These are phyloP conservation scores for Colletotrichum eremochloae DNA, from an alignment of 2,329 filamentous ascomycete species.

Conservation along the genomic window DNA sequence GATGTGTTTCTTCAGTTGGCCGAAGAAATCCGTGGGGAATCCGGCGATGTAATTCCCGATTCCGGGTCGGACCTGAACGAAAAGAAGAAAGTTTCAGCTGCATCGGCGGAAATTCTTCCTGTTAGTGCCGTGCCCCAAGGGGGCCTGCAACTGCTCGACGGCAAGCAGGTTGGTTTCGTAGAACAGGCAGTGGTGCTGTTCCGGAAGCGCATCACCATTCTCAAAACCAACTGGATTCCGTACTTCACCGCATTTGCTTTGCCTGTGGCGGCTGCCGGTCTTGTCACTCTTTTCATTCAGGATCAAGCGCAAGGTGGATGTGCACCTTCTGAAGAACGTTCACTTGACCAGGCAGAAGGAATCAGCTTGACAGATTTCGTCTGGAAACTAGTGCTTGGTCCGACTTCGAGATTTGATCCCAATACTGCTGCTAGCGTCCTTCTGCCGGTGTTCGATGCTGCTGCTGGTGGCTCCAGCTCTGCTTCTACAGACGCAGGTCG, in stretches of 20 bases:
- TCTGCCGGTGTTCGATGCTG: conserved; percentile 54
- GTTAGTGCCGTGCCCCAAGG: conserved; percentile 42
- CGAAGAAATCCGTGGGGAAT: conserved; percentile 75
- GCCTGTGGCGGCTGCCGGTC: conserved; percentile 82
- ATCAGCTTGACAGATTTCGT: conserved; percentile 53
- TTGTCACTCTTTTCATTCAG: conserved; percentile 82
- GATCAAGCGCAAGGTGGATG: conserved; percentile 67
- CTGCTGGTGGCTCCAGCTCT: conserved; percentile 42
- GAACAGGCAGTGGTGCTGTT: conserved; percentile 82
- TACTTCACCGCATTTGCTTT: conserved; percentile 81
- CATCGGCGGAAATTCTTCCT: conserved; percentile 15
- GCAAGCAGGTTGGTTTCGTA: conserved; percentile 76
- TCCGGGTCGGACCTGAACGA: conserved; percentile 41
- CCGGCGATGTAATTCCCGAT: conserved; percentile 2
- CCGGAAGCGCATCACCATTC: conserved; percentile 80
- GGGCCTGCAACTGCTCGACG: conserved; percentile 73
- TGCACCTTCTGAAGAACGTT: conserved; percentile 61
- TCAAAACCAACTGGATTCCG: conserved; percentile 83
- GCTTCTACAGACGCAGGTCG: conserved; percentile 40
- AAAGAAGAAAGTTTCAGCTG: conserved; percentile 47
- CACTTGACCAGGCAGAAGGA: conserved; percentile 55
- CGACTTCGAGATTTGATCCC: conserved; percentile 46
- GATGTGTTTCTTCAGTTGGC: conserved; percentile 91
- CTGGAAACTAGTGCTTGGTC: conserved; percentile 58
- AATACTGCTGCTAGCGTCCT: conserved; percentile 46